Evolutionary conservation across 139 green algal species (phyloP).

Genomic region (Deuterostichococcus epilithicus): DNA sequence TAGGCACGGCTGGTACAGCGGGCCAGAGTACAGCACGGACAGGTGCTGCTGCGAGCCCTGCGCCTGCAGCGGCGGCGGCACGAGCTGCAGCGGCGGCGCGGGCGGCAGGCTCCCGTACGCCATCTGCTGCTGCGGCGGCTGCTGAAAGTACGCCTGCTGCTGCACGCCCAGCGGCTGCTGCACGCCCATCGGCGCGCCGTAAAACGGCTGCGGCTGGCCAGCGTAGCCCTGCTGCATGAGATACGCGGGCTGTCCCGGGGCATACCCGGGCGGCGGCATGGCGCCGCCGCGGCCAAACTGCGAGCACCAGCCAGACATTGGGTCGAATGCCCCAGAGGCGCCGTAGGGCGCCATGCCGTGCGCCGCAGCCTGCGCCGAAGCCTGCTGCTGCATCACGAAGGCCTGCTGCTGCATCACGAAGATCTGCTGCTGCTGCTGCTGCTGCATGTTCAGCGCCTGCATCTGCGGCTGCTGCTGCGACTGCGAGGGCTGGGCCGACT

Average conservation of each 20-base stretch:
- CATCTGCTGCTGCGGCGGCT: not conserved
- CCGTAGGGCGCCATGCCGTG: not conserved
- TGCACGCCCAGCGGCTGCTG: not conserved
- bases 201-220: not conserved
- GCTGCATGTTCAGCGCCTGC: not conserved
- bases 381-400: not conserved
- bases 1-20: no score
- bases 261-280: no score
- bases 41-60: not conserved
- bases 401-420: not conserved
- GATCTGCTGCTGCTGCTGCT: not conserved
- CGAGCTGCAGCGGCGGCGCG: not conserved
- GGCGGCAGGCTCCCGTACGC: not conserved
- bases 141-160: not conserved
- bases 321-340: not conserved
- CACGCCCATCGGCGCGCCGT: not conserved
- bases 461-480: not conserved
- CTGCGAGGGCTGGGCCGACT: not conserved
- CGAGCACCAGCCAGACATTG: not conserved
- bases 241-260: no score
- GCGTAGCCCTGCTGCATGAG: not conserved
- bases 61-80: not conserved
- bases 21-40: constrained; percentile 1
- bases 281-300: not conserved
- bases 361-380: not conserved